Evolutionary conservation across 345 rosid species (phyloP), one percentile per base, ranked within the genome.

Genomic region (Sonneratia alba): DNA sequence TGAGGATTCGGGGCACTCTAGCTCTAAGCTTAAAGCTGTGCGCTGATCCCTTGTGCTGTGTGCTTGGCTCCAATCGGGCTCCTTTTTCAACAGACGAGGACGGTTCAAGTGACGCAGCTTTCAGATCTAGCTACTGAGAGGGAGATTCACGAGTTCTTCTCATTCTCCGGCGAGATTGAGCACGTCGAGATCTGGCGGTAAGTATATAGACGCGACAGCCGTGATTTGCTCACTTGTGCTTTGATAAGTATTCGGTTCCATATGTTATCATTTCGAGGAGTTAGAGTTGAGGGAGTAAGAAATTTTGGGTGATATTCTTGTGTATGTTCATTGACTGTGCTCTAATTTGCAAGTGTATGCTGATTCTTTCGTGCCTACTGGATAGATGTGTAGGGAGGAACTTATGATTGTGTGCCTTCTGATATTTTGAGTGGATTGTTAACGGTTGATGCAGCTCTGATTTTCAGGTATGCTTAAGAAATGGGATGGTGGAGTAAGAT

Each of bases 101-200:
- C 93, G 43, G 97, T 95, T 45, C 84, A 86, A 79, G 99, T 95
- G 66, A 80, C 80, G 83, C 80, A 86, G 61, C 70, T 95, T 16
- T 95, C 99, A 80, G 99, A 95, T 95, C 97, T 95, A 82, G 97
- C 96, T 0, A 90, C 81, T 21, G 96, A 90, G 87, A 86, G 97
- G n/a, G 99, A 95, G 89, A 86, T 92, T 89, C 91, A 87, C 73
- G 99, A 95, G 88, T 95, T 95, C 80, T 95, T 95, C 88, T 95
- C 99, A 53, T 92, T 90, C 78, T 87, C 99, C 45, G 99, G 99
- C 36, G 96, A 86, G 74, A 88, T 95, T 69, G 92, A 95, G 36
- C 89, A 77, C 76, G 80, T 92, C 72, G 78, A 86, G 79, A 83
- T 92, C 75, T 81, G 18, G 11, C 75, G 87, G 99, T 95, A 74